Evolutionary conservation across 2,329 filamentous ascomycete genomes (phyloP).

Genomic region (Clathrospora elynae): DNA sequence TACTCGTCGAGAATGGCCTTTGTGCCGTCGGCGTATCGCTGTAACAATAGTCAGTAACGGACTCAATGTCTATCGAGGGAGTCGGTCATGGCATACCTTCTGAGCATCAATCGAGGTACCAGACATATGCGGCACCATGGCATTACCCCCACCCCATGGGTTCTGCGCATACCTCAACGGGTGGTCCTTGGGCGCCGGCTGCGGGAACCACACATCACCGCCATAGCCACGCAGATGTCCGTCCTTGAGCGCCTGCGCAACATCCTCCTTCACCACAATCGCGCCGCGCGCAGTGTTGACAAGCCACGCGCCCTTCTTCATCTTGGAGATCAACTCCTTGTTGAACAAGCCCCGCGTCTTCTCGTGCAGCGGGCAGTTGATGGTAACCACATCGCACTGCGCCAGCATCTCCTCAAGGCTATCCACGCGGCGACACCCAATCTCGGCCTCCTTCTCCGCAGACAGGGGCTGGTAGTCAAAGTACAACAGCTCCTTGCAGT

Average conservation of each 20-base stretch:
- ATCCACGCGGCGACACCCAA: conserved; percentile 89
- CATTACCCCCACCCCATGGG: conserved; percentile 95
- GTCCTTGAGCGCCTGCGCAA: conserved; percentile 87
- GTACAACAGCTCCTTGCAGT: conserved; percentile 99
- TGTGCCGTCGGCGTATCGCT: conserved; percentile 76
- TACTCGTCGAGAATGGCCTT: conserved; percentile 93
- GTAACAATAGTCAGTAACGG: conserved; percentile 13
- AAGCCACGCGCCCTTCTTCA: conserved; percentile 98
- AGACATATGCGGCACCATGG: conserved; percentile 99
- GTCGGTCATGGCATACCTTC: conserved; percentile 56
- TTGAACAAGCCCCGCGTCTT: conserved; percentile 96
- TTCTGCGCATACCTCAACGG: conserved; percentile 89
- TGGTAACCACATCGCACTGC: conserved; percentile 96
- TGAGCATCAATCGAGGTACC: conserved; percentile 98
- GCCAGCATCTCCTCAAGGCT: conserved; percentile 89
- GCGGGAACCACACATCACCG: conserved; percentile 94
- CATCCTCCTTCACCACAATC: conserved; percentile 99
- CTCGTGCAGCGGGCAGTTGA: conserved; percentile 99
- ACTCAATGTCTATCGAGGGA: too few relatives aligned
- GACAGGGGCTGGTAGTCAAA: conserved; percentile 97
- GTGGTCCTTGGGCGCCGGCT: conserved; percentile 94
- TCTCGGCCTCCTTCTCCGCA: conserved; percentile 88
- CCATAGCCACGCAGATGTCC: conserved; percentile 90
- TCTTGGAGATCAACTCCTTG: conserved; percentile 98
- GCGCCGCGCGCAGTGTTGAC: conserved; percentile 98